These are phyloP conservation scores for Lepidium campestre DNA, from an alignment of 441 rosid species.

Conservation along the genomic window DNA sequence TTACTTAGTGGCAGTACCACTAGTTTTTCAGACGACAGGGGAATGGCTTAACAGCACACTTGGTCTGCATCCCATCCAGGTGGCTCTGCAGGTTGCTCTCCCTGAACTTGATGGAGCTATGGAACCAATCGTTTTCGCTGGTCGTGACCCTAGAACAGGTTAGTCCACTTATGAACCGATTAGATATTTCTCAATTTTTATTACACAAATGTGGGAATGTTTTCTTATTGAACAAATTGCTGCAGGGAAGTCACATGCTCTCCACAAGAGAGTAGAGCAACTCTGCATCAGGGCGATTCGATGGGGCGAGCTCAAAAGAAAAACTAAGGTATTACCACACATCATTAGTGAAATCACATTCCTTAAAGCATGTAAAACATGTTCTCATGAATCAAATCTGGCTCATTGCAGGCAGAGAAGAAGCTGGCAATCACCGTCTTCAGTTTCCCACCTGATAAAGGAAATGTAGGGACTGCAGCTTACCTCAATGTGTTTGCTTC, in stretches of 20 bases:
- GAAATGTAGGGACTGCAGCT: constrained; percentile 94
- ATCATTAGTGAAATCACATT: neutral
- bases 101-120: constrained; percentile 99
- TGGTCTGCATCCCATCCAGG: constrained; percentile 97
- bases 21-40: constrained; percentile 97
- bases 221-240: constrained; percentile 5
- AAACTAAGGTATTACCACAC: constrained; percentile 61
- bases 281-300: constrained; percentile 92
- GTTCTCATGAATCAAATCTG: constrained; percentile 6
- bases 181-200: neutral
- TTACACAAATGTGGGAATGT: neutral
- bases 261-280: constrained; percentile 98
- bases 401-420: constrained; percentile 70
- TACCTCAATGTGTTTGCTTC: constrained; percentile 95
- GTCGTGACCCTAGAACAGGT: constrained; percentile 98
- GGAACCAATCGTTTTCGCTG: constrained; percentile 98
- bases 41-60: constrained; percentile 95
- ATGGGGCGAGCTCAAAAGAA: constrained; percentile 95
- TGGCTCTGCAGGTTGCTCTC: constrained; percentile 97
- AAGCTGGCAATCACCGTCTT: constrained; percentile 91
- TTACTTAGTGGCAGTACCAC: constrained; percentile 84
- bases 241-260: constrained; percentile 98
- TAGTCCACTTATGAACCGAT: constrained; percentile 23
- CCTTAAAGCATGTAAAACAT: constrained; percentile 6
- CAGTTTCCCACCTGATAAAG: constrained; percentile 99